A percentile compares a stretch with the other conserved stretches of the same genome.
Conservation (phyloP, 2,329 filamentous ascomycete genomes). For the Clarireedia homoeocarpa region DNA sequence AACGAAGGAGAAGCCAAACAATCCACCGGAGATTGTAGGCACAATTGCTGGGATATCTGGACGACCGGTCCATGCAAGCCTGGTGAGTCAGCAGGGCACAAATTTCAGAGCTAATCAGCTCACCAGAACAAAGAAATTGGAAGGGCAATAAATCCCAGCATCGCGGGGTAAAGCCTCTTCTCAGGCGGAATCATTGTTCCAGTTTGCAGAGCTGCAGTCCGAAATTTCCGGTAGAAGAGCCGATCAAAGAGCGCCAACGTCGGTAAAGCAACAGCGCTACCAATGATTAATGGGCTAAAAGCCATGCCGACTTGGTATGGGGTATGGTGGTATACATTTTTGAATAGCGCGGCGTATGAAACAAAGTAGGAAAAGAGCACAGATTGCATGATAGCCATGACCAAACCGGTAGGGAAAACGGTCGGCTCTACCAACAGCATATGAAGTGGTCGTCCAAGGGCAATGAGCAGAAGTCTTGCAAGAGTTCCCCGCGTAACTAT, state of each 20-base stretch:
- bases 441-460: slow-evolving; percentile 11
- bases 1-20: slow-evolving; percentile 52
- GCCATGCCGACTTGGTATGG: slow-evolving; percentile 11
- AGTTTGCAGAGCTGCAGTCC: background rate
- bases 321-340: slow-evolving; percentile 7
- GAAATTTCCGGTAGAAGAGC: background rate
- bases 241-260: slow-evolving; percentile 1
- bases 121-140: slow-evolving; percentile 32
- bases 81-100: background rate
- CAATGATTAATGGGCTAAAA: slow-evolving; percentile 8
- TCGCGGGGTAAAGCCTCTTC: slow-evolving; percentile 49
- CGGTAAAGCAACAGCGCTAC: slow-evolving; percentile 2
- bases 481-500: background rate
- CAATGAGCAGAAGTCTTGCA: slow-evolving; percentile 1
- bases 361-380: slow-evolving; percentile 12
- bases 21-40: slow-evolving; percentile 22
- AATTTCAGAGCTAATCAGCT: background rate
- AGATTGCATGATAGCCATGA: slow-evolving; percentile 11
- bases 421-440: slow-evolving; percentile 13
- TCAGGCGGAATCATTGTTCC: slow-evolving; percentile 37
- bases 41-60: slow-evolving; percentile 25
- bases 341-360: slow-evolving; percentile 10
- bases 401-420: slow-evolving; percentile 4
- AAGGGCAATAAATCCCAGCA: slow-evolving; percentile 35
- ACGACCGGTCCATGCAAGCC: slow-evolving; percentile 19